A percentile compares a stretch with the other conserved stretches of the same genome.
Conservation (phyloP, 2,329 filamentous ascomycete species). For the Graphiopsis chlorocephala region DNA sequence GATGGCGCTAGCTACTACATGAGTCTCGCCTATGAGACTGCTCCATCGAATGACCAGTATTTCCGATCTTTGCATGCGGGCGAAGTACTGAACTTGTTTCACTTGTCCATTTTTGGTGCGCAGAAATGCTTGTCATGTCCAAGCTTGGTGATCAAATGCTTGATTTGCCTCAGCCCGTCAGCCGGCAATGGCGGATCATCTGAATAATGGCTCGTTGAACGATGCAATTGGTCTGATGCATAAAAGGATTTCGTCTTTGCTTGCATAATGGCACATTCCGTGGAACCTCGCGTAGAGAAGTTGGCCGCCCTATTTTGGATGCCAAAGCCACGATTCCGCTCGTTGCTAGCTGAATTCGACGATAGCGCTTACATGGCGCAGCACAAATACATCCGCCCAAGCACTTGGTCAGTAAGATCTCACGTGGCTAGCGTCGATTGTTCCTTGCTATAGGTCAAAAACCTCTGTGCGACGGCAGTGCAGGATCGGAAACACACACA, state of each 20-base stretch:
- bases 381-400: background rate
- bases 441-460: conserved; percentile 3
- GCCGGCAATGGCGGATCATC: background rate
- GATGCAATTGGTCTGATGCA: background rate
- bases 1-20: background rate
- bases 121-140: conserved; percentile 3
- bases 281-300: background rate
- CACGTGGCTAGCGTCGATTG: background rate
- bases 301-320: conserved; percentile 9
- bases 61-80: background rate
- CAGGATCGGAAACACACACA: background rate
- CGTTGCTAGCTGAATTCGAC: background rate
- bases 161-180: background rate
- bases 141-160: conserved; percentile 11
- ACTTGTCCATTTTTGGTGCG: background rate
- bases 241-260: background rate
- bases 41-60: background rate
- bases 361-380: conserved; percentile 14
- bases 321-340: conserved; percentile 9
- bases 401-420: background rate
- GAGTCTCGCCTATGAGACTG: background rate
- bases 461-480: background rate
- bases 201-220: background rate
- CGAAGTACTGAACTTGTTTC: background rate
- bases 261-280: background rate